Conservation (phyloP, 176 grass and related monocot genomes). For the Eleusine indica region DNA sequence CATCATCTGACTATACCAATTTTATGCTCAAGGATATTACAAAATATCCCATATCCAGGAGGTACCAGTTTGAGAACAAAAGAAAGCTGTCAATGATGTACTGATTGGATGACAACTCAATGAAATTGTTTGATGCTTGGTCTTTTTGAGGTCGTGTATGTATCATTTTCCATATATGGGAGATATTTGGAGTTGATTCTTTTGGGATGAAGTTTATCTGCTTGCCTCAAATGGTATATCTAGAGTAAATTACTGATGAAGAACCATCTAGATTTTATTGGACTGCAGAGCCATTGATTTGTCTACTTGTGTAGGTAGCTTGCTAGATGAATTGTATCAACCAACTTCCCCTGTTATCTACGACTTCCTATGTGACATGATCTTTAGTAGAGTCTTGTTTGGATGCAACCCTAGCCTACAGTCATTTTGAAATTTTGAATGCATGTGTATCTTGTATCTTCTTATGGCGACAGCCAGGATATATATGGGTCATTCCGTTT, state of each 20-base stretch:
- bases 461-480: background rate
- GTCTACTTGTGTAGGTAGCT: constrained; percentile 31
- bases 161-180: background rate
- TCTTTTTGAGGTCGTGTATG: background rate
- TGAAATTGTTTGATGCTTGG: background rate
- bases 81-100: constrained; percentile 8
- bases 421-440: background rate
- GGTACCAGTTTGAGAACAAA: background rate
- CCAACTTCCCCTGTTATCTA: constrained; percentile 19
- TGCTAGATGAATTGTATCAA: constrained; percentile 7
- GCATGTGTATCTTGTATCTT: background rate
- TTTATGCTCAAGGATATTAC: background rate
- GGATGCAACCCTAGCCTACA: background rate
- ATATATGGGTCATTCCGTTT: background rate
- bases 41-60: background rate
- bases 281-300: constrained; percentile 23
- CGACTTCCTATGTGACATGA: background rate
- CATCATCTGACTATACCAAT: background rate
- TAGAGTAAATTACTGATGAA: constrained; percentile 9
- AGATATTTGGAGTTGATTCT: background rate
- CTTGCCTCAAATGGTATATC: constrained; percentile 23
- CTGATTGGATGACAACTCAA: background rate
- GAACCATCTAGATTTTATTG: constrained; percentile 15
- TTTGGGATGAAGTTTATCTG: background rate
- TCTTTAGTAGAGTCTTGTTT: background rate